These are phyloP conservation scores for Elymus sibiricus DNA, from an alignment of 176 grass and related monocot species.

Conservation along the genomic window DNA sequence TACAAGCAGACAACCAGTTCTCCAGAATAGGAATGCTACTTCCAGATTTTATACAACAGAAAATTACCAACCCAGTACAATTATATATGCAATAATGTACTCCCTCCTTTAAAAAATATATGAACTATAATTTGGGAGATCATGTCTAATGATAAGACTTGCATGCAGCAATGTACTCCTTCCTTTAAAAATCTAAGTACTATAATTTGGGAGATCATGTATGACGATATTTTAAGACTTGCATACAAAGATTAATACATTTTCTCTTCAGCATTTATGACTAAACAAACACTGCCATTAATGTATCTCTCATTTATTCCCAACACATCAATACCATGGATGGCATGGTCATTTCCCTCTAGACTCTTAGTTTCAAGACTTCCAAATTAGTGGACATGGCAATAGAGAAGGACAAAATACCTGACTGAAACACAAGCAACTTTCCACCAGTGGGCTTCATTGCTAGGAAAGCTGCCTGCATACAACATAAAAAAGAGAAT, in stretches of 20 bases:
- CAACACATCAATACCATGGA: background rate
- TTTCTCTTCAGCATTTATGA: background rate
- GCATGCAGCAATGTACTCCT: too few relatives aligned
- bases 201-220: too few relatives aligned
- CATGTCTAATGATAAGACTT: too few relatives aligned
- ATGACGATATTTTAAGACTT: too few relatives aligned
- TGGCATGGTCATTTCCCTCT: background rate
- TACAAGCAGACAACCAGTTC: constrained; percentile 14
- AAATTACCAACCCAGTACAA: background rate
- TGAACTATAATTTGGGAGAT: too few relatives aligned
- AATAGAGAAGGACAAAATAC: constrained; percentile 10
- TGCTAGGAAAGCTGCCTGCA: constrained; percentile 56
- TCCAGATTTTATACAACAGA: background rate
- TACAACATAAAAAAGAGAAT: constrained; percentile 20
- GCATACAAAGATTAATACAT: background rate
- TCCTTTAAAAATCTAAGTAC: too few relatives aligned
- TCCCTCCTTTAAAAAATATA: background rate
- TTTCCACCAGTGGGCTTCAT: constrained; percentile 84
- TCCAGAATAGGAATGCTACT: constrained; percentile 8
- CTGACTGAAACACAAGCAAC: constrained; percentile 84
- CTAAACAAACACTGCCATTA: background rate
- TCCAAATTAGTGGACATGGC: background rate
- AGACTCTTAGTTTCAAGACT: background rate
- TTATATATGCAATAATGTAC: constrained; percentile 3
- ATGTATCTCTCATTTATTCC: background rate